A percentile compares a stretch with the other conserved stretches of the same genome.
These are phyloP conservation scores for Eucalyptus cloeziana DNA, from an alignment of 345 rosid genomes.

Conservation along the genomic window DNA sequence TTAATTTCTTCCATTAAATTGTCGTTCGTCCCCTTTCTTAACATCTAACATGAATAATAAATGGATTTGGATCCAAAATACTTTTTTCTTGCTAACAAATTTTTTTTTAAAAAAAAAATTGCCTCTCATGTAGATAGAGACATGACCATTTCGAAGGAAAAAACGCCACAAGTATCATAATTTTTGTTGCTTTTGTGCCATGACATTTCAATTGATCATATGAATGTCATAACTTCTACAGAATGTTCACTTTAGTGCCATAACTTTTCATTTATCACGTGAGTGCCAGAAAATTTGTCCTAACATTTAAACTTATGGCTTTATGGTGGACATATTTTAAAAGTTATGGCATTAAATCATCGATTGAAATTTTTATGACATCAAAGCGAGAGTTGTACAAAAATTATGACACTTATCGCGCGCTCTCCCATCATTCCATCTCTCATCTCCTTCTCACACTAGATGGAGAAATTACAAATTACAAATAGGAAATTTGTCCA, in stretches of 20 bases:
- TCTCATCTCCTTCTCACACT: fast-evolving
- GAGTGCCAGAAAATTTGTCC: no score
- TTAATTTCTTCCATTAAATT: no score
- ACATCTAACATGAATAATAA: not conserved
- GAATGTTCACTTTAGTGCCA: not conserved
- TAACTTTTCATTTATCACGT: no score
- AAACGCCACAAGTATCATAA: not conserved
- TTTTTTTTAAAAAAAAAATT: no score
- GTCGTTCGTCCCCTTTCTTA: not conserved
- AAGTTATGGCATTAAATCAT: not conserved
- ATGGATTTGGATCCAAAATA: not conserved
- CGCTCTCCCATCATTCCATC: no score
- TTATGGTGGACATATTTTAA: no score
- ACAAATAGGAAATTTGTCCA: no score
- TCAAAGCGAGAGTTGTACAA: fast-evolving
- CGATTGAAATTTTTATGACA: not conserved
- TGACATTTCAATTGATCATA: not conserved
- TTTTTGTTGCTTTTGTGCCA: not conserved
- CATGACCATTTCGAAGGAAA: not conserved
- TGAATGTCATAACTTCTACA: no score
- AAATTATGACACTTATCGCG: fast-evolving
- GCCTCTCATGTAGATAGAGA: fast-evolving
- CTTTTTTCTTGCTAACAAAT: not conserved
- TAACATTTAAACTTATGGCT: no score
- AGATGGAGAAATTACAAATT: not conserved